Percentiles rank a stretch among this genome's conserved stretches.
Evolutionary conservation across 495 filamentous ascomycete genomes (phyloP).

Genomic region (Aspergillus homomorphus): DNA sequence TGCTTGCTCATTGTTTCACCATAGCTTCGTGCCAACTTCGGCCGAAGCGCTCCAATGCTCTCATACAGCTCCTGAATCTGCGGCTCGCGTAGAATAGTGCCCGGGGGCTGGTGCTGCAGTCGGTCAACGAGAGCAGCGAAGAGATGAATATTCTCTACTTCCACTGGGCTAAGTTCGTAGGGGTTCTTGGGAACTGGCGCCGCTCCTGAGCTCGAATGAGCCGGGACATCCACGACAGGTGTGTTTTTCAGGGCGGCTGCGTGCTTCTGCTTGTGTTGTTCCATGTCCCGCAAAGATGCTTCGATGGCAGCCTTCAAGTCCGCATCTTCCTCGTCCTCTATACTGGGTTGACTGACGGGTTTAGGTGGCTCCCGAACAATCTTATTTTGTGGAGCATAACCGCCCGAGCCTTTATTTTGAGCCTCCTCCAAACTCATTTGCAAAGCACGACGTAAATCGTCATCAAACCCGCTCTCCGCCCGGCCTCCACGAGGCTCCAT

Average conservation of each 20-base stretch:
- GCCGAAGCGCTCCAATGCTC: conserved; percentile 85
- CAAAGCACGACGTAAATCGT: conserved; percentile 86
- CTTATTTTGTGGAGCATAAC: conserved; percentile 65
- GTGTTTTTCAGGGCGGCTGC: conserved; percentile 72
- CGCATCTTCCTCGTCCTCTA: conserved; percentile 66
- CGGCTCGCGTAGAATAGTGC: conserved; percentile 90
- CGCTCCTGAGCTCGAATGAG: conserved; percentile 25
- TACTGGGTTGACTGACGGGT: conserved; percentile 10
- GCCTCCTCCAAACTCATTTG: conserved; percentile 97
- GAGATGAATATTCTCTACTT: conserved; percentile 96
- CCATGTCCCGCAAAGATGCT: conserved; percentile 95
- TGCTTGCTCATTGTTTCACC: conserved; percentile 99
- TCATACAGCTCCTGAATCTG: conserved; percentile 99
- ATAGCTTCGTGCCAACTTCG: conserved; percentile 93
- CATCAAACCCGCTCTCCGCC: conserved; percentile 86
- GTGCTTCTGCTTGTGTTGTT: conserved; percentile 92
- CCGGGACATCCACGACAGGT: conserved; percentile 33
- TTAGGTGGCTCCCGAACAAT: conserved; percentile 32
- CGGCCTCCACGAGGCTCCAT: conserved; percentile 91
- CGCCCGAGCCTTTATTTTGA: conserved; percentile 65
- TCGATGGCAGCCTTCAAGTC: conserved; percentile 95
- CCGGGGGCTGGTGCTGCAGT: conserved; percentile 90
- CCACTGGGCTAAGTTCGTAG: conserved; percentile 89
- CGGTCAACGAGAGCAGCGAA: conserved; percentile 94
- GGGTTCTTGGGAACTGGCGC: conserved; percentile 73